A percentile compares a stretch with the other conserved stretches of the same genome.
Conservation (phyloP, 768 basidiomycete genomes). For the Paxillus rubicundulus region DNA sequence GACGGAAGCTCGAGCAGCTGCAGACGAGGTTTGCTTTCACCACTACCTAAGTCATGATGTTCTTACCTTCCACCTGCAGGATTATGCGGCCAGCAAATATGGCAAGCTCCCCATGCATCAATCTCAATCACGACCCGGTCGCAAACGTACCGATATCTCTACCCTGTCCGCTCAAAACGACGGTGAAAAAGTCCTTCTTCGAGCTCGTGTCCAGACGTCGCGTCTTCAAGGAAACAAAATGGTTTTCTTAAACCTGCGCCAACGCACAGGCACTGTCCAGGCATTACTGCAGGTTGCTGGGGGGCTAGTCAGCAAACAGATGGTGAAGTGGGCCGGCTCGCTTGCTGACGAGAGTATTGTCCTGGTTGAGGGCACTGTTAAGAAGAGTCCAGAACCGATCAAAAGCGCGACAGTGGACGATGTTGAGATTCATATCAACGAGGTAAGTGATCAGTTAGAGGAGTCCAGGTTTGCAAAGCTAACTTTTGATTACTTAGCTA, state of each 20-base stretch:
- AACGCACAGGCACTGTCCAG: slow-evolving; percentile 84
- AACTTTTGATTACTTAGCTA: slow-evolving; percentile 46
- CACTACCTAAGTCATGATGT: slow-evolving; percentile 33
- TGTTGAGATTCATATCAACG: slow-evolving; percentile 80
- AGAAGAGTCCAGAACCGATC: slow-evolving; percentile 77
- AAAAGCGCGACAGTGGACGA: slow-evolving; percentile 88
- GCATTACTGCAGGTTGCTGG: slow-evolving; percentile 71
- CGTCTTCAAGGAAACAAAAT: slow-evolving; percentile 94
- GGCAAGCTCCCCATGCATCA: slow-evolving; percentile 89
- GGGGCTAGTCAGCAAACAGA: slow-evolving; percentile 88
- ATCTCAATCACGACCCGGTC: slow-evolving; percentile 72
- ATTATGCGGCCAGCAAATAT: slow-evolving; percentile 76
- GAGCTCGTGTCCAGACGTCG: slow-evolving; percentile 88
- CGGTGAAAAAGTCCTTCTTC: slow-evolving; percentile 75
- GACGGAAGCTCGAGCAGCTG: slow-evolving; percentile 66
- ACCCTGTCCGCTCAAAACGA: slow-evolving; percentile 59
- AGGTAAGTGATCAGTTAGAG: slow-evolving; percentile 46
- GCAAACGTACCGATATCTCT: slow-evolving; percentile 61
- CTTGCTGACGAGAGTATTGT: slow-evolving; percentile 88
- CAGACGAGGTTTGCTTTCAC: slow-evolving; percentile 43
- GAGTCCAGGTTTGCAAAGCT: neutral
- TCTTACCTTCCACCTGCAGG: slow-evolving; percentile 42
- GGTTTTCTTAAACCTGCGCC: slow-evolving; percentile 90
- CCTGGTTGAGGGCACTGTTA: slow-evolving; percentile 80
- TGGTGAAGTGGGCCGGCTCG: slow-evolving; percentile 88